Conservation (phyloP, 106 monocot species). For the Dendrobium chrysotoxum region DNA sequence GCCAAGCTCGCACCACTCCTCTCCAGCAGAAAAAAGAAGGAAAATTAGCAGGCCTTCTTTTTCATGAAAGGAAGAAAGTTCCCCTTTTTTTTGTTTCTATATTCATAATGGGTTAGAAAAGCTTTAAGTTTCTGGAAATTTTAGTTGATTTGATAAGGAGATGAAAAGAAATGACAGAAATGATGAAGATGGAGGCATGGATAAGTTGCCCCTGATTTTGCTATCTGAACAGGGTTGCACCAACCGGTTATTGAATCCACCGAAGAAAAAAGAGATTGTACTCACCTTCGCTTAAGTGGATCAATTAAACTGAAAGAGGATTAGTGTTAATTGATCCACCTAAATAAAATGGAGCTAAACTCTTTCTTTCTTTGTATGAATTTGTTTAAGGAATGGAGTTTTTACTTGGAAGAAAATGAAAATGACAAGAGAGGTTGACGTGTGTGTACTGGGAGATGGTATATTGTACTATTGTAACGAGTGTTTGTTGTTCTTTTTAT, state of each 20-base stretch:
- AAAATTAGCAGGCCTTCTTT: slow-evolving; percentile 36
- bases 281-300: background rate
- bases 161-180: slow-evolving; percentile 12
- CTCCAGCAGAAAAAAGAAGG: slow-evolving; percentile 54
- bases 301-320: background rate
- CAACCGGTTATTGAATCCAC: background rate
- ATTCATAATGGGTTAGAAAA: background rate
- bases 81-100: background rate
- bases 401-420: background rate
- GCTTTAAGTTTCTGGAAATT: background rate
- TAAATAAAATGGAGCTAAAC: too few species aligned
- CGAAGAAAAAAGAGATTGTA: background rate
- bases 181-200: background rate
- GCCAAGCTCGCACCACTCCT: slow-evolving; percentile 20
- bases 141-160: background rate
- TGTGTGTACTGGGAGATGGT: background rate
- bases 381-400: background rate
- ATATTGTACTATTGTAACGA: background rate
- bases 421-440: slow-evolving; percentile 3
- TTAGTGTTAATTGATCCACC: too few species aligned
- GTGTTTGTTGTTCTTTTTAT: slow-evolving; percentile 9
- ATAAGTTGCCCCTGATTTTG: background rate
- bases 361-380: background rate
- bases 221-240: background rate
- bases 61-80: slow-evolving; percentile 14